Evolutionary conservation across 148 eudicot genomes (phyloP).

Genomic region (Rhododendron molle): DNA sequence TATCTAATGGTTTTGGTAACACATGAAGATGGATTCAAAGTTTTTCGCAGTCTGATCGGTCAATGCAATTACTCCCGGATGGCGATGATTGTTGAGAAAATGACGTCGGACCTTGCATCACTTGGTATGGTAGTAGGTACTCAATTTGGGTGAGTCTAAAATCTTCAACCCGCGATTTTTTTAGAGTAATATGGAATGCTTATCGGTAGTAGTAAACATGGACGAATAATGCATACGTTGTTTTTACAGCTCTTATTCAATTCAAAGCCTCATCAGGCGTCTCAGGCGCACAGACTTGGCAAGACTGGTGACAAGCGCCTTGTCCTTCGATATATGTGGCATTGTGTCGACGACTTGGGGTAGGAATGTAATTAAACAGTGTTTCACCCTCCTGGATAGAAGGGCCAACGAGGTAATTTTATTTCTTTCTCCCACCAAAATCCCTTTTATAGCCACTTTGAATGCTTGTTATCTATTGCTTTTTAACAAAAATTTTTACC

Average conservation of each 20-base stretch:
- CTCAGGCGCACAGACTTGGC: background rate
- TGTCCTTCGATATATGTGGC: background rate
- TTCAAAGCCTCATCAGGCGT: conserved; percentile 12
- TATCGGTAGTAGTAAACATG: background rate
- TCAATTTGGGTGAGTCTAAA: conserved; percentile 9
- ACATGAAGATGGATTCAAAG: background rate
- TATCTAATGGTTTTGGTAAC: background rate
- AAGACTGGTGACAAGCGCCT: background rate
- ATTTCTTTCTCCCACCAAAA: background rate
- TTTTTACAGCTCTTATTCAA: background rate
- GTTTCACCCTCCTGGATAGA: background rate
- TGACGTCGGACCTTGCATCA: background rate
- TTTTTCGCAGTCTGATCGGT: background rate
- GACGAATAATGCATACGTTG: background rate
- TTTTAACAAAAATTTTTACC: background rate
- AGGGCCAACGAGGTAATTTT: conserved; percentile 5
- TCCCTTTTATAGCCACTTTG: background rate
- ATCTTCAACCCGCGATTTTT: background rate
- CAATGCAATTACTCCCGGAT: background rate
- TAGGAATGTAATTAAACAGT: background rate
- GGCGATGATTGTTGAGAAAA: background rate
- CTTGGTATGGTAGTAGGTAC: background rate
- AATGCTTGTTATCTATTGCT: background rate
- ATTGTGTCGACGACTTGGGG: background rate
- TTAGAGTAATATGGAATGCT: background rate